Evolutionary conservation across 352 stramenopile species (phyloP).

Genomic region (Pythium inflatum): DNA sequence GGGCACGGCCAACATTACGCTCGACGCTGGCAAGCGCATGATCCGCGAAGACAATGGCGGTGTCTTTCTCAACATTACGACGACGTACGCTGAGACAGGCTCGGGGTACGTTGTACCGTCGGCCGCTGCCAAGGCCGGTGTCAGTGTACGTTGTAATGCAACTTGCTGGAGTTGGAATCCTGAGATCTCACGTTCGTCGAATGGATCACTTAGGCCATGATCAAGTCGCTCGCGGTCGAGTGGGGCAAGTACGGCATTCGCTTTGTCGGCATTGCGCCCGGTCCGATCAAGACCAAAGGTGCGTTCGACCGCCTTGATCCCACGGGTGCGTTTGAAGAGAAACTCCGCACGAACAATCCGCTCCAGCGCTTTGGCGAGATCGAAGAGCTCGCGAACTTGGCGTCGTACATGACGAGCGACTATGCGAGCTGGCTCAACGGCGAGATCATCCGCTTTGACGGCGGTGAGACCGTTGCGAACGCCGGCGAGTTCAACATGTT

Average conservation of each 20-base stretch:
- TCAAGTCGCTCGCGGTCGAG: slow-evolving; percentile 95
- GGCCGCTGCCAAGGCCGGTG: slow-evolving; percentile 94
- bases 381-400: slow-evolving; percentile 80
- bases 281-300: slow-evolving; percentile 92
- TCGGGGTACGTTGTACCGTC: slow-evolving; percentile 96
- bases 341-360: slow-evolving; percentile 73
- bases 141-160: slow-evolving; percentile 79
- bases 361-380: slow-evolving; percentile 75
- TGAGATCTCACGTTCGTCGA: background rate
- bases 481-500: slow-evolving; percentile 86
- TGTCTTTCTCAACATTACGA: slow-evolving; percentile 97
- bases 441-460: slow-evolving; percentile 83
- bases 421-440: slow-evolving; percentile 85
- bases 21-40: slow-evolving; percentile 80
- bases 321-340: slow-evolving; percentile 65
- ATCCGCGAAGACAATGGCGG: slow-evolving; percentile 75
- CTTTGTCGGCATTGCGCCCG: slow-evolving; percentile 96
- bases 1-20: slow-evolving; percentile 82
- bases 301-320: slow-evolving; percentile 82
- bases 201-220: slow-evolving; percentile 82
- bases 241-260: slow-evolving; percentile 96
- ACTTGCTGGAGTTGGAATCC: too few relatives aligned
- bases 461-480: slow-evolving; percentile 76
- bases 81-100: slow-evolving; percentile 93
- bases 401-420: slow-evolving; percentile 76